These are phyloP conservation scores for Salvia miltiorrhiza DNA, from an alignment of 257 asterid genomes.

Conservation along the genomic window DNA sequence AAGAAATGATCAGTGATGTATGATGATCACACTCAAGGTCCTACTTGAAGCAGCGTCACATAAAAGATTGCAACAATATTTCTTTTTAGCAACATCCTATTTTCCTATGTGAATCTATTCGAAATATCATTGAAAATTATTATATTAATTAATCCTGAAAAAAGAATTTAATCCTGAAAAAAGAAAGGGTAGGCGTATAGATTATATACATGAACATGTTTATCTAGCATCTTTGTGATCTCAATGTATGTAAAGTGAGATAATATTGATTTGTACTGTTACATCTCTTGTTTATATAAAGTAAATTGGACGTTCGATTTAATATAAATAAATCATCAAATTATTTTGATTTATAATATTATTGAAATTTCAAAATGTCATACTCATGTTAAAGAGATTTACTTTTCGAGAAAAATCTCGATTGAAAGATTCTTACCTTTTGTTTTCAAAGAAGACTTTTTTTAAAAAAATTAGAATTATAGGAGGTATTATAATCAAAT, in stretches of 20 bases:
- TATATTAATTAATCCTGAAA: neutral
- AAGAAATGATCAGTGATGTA: constrained; percentile 17
- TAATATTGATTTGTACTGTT: neutral
- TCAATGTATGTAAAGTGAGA: neutral
- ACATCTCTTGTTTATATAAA: neutral
- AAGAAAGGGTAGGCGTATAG: neutral
- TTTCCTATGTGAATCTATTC: constrained; percentile 5
- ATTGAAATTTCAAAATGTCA: neutral
- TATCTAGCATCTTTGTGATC: neutral
- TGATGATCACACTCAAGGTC: constrained; percentile 14
- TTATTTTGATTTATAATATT: neutral
- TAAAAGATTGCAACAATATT: constrained; percentile 5
- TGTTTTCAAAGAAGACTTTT: neutral
- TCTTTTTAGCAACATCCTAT: neutral
- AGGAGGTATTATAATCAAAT: too few relatives aligned
- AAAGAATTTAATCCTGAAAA: neutral
- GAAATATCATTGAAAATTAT: neutral
- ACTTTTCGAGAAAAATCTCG: neutral
- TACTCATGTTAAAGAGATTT: too few relatives aligned
- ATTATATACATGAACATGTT: neutral
- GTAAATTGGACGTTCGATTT: too few relatives aligned
- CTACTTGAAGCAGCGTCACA: constrained; percentile 4
- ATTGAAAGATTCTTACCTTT: neutral
- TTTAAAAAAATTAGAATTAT: too few relatives aligned
- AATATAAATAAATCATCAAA: neutral